Conservation (phyloP, 179 eudicot species). For the Sideroxylon spinosum region DNA sequence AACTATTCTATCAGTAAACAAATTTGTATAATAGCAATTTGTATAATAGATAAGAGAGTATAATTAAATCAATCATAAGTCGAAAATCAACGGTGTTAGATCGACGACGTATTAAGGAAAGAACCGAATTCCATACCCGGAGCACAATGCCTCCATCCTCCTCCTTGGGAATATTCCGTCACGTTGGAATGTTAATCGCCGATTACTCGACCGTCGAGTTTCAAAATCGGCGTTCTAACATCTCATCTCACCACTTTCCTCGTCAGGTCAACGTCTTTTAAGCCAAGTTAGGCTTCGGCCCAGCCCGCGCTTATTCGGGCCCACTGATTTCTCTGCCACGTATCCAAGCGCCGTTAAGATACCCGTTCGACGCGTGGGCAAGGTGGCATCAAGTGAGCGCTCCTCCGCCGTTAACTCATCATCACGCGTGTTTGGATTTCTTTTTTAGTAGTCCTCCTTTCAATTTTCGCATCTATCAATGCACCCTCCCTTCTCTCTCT, state of each 20-base stretch:
- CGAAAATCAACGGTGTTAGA: too few relatives aligned
- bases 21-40: too few relatives aligned
- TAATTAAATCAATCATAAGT: too few relatives aligned
- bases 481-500: background rate
- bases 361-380: constrained; percentile 10
- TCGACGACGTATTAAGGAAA: background rate
- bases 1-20: too few relatives aligned
- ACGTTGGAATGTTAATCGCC: background rate
- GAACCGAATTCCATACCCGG: background rate
- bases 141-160: background rate
- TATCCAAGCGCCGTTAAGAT: background rate
- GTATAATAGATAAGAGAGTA: too few relatives aligned
- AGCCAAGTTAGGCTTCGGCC: background rate
- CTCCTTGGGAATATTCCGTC: background rate
- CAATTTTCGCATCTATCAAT: background rate
- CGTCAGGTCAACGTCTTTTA: background rate
- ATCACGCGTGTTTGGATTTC: constrained; percentile 18
- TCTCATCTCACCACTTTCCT: background rate
- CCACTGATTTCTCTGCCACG: background rate
- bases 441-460: too few relatives aligned
- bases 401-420: constrained; percentile 9
- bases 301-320: background rate
- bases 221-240: constrained; percentile 9
- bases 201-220: background rate
- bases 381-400: constrained; percentile 1